Percentiles rank a stretch among this genome's conserved stretches.
Conservation (phyloP, 331 rosid genomes). For the Arachis monticola region DNA sequence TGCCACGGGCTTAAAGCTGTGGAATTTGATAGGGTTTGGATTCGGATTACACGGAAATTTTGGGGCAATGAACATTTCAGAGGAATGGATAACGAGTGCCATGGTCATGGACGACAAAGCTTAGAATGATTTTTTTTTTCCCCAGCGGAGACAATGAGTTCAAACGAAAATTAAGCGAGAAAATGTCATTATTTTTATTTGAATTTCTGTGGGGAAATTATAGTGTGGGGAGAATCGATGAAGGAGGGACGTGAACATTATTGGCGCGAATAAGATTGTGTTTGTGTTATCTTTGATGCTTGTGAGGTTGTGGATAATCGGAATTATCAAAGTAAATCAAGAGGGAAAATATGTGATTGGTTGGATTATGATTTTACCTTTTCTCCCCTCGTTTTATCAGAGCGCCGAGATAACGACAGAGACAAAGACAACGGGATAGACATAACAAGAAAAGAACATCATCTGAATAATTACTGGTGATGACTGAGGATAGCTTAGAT, state of each 20-base stretch:
- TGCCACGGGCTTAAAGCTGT: conserved; percentile 41
- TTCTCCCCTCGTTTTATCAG: background rate
- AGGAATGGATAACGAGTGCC: conserved; percentile 66
- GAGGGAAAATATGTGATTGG: conserved; percentile 43
- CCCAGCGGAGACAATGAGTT: background rate
- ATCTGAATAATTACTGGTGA: background rate
- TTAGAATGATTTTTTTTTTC: background rate
- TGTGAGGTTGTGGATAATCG: conserved; percentile 43
- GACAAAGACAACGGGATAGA: background rate
- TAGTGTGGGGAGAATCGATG: background rate
- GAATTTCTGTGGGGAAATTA: background rate
- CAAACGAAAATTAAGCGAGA: conserved; percentile 30
- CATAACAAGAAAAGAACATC: too few relatives aligned
- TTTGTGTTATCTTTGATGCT: background rate
- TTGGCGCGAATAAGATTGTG: background rate
- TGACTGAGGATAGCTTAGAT: background rate
- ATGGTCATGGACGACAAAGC: conserved; percentile 38
- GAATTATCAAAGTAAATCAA: conserved; percentile 44
- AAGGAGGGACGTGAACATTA: background rate
- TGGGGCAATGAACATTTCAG: conserved; percentile 46
- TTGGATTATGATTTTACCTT: conserved; percentile 27
- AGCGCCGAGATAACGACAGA: too few relatives aligned
- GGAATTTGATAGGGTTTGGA: conserved; percentile 44
- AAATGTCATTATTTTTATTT: conserved; percentile 33
- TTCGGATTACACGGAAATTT: conserved; percentile 46